Evolutionary conservation across 805 yeast genomes (phyloP).

Genomic region (Lachancea lanzarotensis): DNA sequence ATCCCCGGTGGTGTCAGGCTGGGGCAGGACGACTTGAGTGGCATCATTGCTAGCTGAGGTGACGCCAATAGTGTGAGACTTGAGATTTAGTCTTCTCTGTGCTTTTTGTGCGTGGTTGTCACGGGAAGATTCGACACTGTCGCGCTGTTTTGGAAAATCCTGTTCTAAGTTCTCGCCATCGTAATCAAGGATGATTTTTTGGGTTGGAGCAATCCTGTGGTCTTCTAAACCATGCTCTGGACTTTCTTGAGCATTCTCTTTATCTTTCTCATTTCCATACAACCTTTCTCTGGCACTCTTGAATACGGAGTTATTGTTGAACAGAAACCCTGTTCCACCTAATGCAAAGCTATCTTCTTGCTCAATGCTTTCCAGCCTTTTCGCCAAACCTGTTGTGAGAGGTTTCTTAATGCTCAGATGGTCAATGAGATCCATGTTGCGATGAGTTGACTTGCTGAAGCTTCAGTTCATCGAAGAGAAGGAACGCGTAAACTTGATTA

Average conservation of each 20-base stretch:
- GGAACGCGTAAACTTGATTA: neutral
- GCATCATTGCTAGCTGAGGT: neutral
- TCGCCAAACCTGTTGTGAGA: slow-evolving; percentile 19
- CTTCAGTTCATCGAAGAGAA: neutral
- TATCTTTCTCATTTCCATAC: neutral
- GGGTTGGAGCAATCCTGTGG: neutral
- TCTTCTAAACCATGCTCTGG: neutral
- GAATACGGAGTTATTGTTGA: slow-evolving; percentile 16
- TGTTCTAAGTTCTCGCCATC: slow-evolving; percentile 18
- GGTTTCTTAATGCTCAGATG: slow-evolving; percentile 13
- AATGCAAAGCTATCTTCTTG: slow-evolving; percentile 10
- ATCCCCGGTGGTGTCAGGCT: neutral
- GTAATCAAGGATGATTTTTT: slow-evolving; percentile 17
- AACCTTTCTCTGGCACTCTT: slow-evolving; percentile 22
- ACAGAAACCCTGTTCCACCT: slow-evolving; percentile 22
- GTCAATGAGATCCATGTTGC: slow-evolving; percentile 26
- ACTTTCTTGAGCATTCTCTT: neutral
- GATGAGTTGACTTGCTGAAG: neutral
- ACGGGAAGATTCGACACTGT: neutral
- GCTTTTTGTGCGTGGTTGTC: neutral
- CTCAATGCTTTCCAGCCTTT: slow-evolving; percentile 9
- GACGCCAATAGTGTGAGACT: neutral
- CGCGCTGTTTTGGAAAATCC: neutral
- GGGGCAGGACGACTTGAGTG: neutral
- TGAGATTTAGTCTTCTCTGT: too few species aligned